Evolutionary conservation across 169 alveolate genomes (phyloP).

Genomic region (Neospora caninum): DNA sequence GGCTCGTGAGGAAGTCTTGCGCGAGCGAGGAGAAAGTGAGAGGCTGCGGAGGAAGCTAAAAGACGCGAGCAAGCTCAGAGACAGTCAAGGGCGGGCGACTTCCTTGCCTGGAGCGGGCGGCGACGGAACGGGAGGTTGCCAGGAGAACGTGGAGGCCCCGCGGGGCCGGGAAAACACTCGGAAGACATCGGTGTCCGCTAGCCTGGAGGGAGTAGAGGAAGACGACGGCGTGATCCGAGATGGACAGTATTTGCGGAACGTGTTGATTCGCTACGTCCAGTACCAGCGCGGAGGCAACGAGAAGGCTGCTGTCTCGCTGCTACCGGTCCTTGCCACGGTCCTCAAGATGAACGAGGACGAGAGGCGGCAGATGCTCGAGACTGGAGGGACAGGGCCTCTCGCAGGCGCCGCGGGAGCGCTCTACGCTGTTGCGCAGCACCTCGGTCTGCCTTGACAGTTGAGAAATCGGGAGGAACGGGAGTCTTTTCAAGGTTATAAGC

Average conservation of each 20-base stretch:
- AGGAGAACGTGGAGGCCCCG: not conserved
- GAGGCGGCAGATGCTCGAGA: not conserved
- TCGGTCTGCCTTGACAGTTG: not conserved
- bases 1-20: constrained; percentile 4
- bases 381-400: not conserved
- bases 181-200: not conserved
- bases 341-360: constrained; percentile 17
- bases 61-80: not conserved
- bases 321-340: constrained; percentile 39
- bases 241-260: constrained; percentile 12
- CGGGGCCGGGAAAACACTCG: too few relatives aligned
- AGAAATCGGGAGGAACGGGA: too few relatives aligned
- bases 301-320: constrained; percentile 19
- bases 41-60: not conserved
- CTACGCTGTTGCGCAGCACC: constrained; percentile 17
- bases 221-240: constrained; percentile 31
- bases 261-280: constrained; percentile 19
- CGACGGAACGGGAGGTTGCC: not conserved
- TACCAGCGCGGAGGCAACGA: constrained; percentile 13
- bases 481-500: too few relatives aligned
- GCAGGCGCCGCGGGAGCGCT: not conserved
- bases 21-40: not conserved
- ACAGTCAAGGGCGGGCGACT: not conserved
- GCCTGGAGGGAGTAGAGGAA: not conserved
- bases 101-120: not conserved